phyloP scores from a whole-genome alignment of 768 basidiomycete species.

The Rubroboletus pulcherrimus region DNA sequence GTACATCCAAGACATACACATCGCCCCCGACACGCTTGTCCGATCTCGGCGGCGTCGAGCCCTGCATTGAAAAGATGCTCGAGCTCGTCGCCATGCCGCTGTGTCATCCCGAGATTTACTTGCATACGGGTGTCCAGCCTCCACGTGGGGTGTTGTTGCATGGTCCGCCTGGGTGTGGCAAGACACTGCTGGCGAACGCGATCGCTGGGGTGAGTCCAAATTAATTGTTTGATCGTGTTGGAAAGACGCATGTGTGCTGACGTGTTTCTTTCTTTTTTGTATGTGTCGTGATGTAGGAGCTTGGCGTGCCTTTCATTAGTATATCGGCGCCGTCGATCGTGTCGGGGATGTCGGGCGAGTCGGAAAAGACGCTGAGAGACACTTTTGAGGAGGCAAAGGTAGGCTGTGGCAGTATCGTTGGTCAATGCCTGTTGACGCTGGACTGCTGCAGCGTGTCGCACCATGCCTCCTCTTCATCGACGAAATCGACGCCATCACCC shows the following conservation, averaged over 20 bases:
- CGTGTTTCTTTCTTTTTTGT: no score
- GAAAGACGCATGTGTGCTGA: not conserved
- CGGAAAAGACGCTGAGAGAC: conserved; percentile 92
- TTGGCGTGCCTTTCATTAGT: conserved; percentile 88
- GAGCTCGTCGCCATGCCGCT: conserved; percentile 97
- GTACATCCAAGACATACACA: conserved; percentile 38
- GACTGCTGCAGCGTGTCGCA: conserved; percentile 61
- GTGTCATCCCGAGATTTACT: conserved; percentile 91
- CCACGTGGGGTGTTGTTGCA: conserved; percentile 90
- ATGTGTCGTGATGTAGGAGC: conserved; percentile 52
- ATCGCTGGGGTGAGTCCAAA: conserved; percentile 77
- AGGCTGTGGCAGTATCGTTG: conserved; percentile 1
- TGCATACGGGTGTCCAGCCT: conserved; percentile 88
- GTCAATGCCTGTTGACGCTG: not conserved
- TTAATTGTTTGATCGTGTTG: not conserved
- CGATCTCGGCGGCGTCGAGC: conserved; percentile 83
- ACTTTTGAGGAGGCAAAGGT: conserved; percentile 98
- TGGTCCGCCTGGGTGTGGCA: conserved; percentile 96
- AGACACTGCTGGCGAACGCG: conserved; percentile 90
- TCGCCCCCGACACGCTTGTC: conserved; percentile 76
- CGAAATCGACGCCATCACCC: conserved; percentile 97
- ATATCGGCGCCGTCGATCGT: conserved; percentile 96
- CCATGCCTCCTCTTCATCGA: conserved; percentile 96
- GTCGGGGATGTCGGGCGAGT: conserved; percentile 98
- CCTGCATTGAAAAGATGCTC: conserved; percentile 86